Percentiles rank a stretch among this genome's conserved stretches.
phyloP scores from a whole-genome alignment of 1,284 basidiomycete species.

The Gymnopus androsaceus region DNA sequence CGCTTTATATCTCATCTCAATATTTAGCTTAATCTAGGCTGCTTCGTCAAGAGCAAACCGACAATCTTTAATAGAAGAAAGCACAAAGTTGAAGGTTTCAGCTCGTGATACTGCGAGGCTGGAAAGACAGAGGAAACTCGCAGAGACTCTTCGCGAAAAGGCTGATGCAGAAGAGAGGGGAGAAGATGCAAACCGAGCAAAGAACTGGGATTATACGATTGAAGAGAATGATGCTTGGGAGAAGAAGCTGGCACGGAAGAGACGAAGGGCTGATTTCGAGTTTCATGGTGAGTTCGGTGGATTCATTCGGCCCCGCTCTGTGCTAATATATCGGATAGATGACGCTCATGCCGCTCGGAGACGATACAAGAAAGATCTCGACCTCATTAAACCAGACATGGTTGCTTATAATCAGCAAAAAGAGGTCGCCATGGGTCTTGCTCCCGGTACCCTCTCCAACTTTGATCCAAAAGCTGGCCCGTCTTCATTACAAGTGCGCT shows the following conservation, averaged over 20 bases:
- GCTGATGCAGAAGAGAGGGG: conserved; percentile 87
- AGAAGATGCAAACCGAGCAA: conserved; percentile 74
- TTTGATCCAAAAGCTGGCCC: conserved; percentile 54
- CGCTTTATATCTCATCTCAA: neutral
- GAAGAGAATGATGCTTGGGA: conserved; percentile 96
- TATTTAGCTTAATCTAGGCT: conserved; percentile 47
- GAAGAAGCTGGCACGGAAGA: conserved; percentile 78
- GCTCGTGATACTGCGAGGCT: conserved; percentile 79
- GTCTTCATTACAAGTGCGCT: conserved; percentile 39
- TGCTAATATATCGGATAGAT: conserved; percentile 50
- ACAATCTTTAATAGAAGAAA: conserved; percentile 80
- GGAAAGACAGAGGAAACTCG: conserved; percentile 86
- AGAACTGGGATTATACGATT: conserved; percentile 93
- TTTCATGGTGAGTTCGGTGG: conserved; percentile 62
- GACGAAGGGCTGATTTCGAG: conserved; percentile 76
- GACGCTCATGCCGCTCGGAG: conserved; percentile 86
- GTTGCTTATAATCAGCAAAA: conserved; percentile 86
- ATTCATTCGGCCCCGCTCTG: conserved; percentile 18
- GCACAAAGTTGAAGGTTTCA: conserved; percentile 71
- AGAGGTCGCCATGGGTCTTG: conserved; percentile 76
- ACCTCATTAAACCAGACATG: conserved; percentile 85
- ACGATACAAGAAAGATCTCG: conserved; percentile 89
- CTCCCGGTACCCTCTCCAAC: conserved; percentile 58
- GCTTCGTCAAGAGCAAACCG: conserved; percentile 81
- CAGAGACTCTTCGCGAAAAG: conserved; percentile 84